Conservation (phyloP, 257 asterid genomes). For the Anisodus tanguticus region DNA sequence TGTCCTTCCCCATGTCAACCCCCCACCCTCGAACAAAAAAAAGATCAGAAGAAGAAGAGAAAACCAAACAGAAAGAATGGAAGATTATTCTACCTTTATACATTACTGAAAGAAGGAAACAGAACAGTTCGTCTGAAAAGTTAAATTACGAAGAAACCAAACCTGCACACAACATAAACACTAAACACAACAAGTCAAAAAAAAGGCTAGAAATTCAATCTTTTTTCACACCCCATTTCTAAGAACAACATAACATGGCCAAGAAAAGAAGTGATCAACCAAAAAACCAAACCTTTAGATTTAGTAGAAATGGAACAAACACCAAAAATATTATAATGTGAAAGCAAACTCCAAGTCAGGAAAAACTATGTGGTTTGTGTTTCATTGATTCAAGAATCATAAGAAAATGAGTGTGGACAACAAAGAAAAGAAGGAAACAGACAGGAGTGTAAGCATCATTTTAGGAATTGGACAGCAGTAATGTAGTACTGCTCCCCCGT, state of each 20-base stretch:
- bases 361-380: conserved; percentile 2
- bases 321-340: neutral
- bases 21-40: no score
- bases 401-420: no score
- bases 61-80: neutral
- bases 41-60: neutral
- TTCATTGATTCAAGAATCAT: conserved; percentile 21
- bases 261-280: neutral
- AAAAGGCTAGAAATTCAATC: neutral
- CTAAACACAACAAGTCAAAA: neutral
- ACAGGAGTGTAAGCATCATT: conserved; percentile 28
- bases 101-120: conserved; percentile 14
- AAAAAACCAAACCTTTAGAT: neutral
- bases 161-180: neutral
- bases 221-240: conserved; percentile 6
- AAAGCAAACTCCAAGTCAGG: neutral
- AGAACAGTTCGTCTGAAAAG: neutral
- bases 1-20: no score
- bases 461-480: conserved; percentile 14
- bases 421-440: neutral
- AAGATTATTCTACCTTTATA: neutral
- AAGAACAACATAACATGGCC: neutral
- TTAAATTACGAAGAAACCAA: neutral
- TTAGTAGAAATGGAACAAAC: neutral
- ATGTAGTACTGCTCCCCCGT: neutral